Evolutionary conservation across 805 yeast genomes (phyloP).

Genomic region (Cyberlindnera misumaiensis): DNA sequence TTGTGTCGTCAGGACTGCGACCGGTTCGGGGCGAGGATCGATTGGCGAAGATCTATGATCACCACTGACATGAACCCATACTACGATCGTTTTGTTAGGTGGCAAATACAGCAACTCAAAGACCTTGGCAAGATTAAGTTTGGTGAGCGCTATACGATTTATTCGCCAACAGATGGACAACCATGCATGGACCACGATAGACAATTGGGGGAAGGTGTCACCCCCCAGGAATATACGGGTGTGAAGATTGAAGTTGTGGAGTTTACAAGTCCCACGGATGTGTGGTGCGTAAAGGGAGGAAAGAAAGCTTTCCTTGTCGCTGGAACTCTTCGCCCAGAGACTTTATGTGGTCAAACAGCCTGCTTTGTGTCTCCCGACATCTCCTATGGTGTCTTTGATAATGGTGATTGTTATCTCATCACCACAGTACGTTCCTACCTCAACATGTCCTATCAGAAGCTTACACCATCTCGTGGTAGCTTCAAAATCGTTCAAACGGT

Average conservation of each 20-base stretch:
- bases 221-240: constrained; percentile 93
- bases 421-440: constrained; percentile 93
- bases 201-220: constrained; percentile 91
- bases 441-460: constrained; percentile 91
- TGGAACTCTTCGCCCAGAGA: constrained; percentile 96
- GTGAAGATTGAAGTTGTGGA: constrained; percentile 74
- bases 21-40: constrained; percentile 84
- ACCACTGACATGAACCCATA: constrained; percentile 94
- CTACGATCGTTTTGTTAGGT: constrained; percentile 88
- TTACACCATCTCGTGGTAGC: constrained; percentile 86
- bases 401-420: constrained; percentile 67
- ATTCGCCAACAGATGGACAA: constrained; percentile 96
- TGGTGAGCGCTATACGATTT: constrained; percentile 95
- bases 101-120: constrained; percentile 90
- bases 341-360: constrained; percentile 98
- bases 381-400: constrained; percentile 82
- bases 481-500: constrained; percentile 53
- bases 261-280: constrained; percentile 28
- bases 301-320: constrained; percentile 81
- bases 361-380: constrained; percentile 96
- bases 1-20: constrained; percentile 74
- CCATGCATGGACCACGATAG: constrained; percentile 99
- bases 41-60: constrained; percentile 94
- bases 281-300: neutral
- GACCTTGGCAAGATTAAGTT: constrained; percentile 86